These are phyloP conservation scores for Phylloporus sp. DNA, from an alignment of 768 basidiomycete genomes.

Conservation along the genomic window DNA sequence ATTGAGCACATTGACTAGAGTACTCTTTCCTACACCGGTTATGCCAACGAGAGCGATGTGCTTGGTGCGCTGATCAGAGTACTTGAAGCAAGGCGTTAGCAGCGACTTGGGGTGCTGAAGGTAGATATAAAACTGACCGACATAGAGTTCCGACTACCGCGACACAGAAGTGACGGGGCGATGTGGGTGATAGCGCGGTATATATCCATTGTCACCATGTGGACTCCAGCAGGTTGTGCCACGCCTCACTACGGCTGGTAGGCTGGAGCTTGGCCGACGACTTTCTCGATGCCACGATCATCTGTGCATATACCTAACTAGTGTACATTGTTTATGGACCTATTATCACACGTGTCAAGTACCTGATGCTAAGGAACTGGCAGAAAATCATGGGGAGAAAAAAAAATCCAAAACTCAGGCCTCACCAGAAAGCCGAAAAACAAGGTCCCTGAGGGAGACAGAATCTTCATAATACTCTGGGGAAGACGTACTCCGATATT, in stretches of 20 bases:
- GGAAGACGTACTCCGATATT: constrained; percentile 11
- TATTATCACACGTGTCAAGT: not conserved
- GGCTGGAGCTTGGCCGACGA: not conserved
- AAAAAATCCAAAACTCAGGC: not conserved
- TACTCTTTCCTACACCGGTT: constrained; percentile 27
- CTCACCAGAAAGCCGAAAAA: constrained; percentile 14
- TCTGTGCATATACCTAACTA: too few relatives aligned
- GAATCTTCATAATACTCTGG: constrained; percentile 19
- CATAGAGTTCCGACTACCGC: constrained; percentile 7
- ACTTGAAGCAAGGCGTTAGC: constrained; percentile 4
- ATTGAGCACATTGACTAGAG: constrained; percentile 24
- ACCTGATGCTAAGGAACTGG: not conserved
- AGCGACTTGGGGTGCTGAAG: not conserved
- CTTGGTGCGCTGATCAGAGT: not conserved
- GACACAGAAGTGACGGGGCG: not conserved
- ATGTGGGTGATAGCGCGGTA: not conserved
- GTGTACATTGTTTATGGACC: not conserved
- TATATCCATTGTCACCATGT: constrained; percentile 9
- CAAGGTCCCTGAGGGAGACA: constrained; percentile 12
- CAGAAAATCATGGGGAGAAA: not conserved
- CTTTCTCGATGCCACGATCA: not conserved
- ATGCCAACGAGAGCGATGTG: constrained; percentile 22
- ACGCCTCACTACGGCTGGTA: not conserved
- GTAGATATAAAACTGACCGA: constrained; percentile 10
- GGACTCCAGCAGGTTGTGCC: constrained; percentile 16